These are phyloP conservation scores for Amaranthus hypochondriacus DNA, from an alignment of 148 eudicot genomes.

Conservation along the genomic window DNA sequence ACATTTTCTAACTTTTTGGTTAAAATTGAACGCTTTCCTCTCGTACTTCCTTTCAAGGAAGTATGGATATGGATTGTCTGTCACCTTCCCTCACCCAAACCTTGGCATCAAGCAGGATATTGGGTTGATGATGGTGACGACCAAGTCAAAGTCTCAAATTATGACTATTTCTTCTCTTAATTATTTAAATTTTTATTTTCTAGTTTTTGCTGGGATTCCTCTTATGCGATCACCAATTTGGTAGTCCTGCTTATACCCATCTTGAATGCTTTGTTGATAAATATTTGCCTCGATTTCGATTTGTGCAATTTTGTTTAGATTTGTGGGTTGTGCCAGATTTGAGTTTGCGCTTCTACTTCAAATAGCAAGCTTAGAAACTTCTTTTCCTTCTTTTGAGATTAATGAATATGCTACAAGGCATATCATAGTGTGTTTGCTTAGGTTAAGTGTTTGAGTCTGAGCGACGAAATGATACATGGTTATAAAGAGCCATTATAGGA, in stretches of 20 bases:
- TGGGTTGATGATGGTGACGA: too few species aligned
- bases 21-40: too few species aligned
- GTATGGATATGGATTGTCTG: too few species aligned
- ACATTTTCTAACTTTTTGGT: too few species aligned
- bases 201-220: not conserved
- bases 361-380: conserved; percentile 6
- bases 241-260: too few species aligned
- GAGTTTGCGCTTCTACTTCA: conserved; percentile 5
- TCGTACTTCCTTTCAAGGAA: too few species aligned
- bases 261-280: not conserved
- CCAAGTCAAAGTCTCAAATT: too few species aligned
- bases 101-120: too few species aligned
- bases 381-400: not conserved
- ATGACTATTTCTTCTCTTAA: too few species aligned
- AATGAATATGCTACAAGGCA: not conserved
- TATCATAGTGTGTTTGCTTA: not conserved
- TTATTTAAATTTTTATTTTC: not conserved
- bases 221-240: too few species aligned
- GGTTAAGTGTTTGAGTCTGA: not conserved
- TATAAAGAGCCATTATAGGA: not conserved
- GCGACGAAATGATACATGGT: not conserved
- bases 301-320: conserved; percentile 2
- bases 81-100: too few species aligned
- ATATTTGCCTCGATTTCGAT: not conserved
- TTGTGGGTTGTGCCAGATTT: conserved; percentile 1